A percentile compares a stretch with the other conserved stretches of the same genome.
Conservation (phyloP, 805 yeast genomes). For the Lipomyces kockii region DNA sequence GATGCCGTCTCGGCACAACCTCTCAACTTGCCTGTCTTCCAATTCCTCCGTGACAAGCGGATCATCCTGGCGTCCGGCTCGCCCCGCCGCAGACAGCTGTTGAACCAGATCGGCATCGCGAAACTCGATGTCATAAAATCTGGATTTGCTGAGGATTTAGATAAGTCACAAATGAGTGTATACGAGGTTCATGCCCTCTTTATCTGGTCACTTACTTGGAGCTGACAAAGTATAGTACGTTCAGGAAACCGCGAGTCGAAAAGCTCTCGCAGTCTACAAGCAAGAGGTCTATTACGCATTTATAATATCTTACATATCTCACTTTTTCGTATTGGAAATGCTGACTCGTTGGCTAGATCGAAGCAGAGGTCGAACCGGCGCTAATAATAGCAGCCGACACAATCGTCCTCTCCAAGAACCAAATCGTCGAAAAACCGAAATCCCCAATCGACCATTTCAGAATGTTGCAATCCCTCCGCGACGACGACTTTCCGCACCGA, state of each 20-base stretch:
- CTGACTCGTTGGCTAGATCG: constrained; percentile 37
- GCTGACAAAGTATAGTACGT: constrained; percentile 57
- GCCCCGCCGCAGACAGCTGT: constrained; percentile 76
- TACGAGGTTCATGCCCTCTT: constrained; percentile 47
- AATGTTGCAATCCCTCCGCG: constrained; percentile 55
- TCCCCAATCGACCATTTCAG: constrained; percentile 55
- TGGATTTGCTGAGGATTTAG: constrained; percentile 74
- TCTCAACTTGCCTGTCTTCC: constrained; percentile 31
- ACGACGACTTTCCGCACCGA: constrained; percentile 51
- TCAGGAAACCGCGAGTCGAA: constrained; percentile 65
- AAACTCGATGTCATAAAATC: constrained; percentile 59
- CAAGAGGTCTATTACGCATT: constrained; percentile 43
- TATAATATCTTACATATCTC: constrained; percentile 1
- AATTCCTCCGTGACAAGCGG: constrained; percentile 36
- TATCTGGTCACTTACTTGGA: not conserved
- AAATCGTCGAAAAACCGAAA: constrained; percentile 80
- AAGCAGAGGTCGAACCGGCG: constrained; percentile 44
- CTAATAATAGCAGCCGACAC: constrained; percentile 75
- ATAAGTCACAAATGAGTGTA: constrained; percentile 56
- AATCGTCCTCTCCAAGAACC: constrained; percentile 61
- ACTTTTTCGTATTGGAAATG: not conserved
- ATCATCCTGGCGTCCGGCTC: constrained; percentile 83
- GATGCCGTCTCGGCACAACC: constrained; percentile 12
- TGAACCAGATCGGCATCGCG: constrained; percentile 53
- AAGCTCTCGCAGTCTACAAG: constrained; percentile 65